phyloP scores from a whole-genome alignment of 1,284 basidiomycete genomes.

The Grifola frondosa region DNA sequence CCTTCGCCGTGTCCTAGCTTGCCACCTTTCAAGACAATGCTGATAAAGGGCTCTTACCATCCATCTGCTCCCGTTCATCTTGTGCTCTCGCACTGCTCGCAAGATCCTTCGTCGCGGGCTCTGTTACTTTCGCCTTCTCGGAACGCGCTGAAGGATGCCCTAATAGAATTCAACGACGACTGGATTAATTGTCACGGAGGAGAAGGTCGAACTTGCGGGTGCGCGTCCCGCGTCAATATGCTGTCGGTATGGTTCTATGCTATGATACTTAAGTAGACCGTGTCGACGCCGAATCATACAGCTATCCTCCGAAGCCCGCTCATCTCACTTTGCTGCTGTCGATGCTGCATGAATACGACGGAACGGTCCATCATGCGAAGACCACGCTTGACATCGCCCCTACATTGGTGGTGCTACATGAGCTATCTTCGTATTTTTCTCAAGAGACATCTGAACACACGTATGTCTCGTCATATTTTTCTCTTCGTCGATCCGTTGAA shows the following conservation, averaged over 20 bases:
- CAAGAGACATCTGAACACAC: slow-evolving; percentile 26
- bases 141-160: slow-evolving; percentile 36
- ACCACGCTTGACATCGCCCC: slow-evolving; percentile 47
- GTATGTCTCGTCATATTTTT: slow-evolving; percentile 19
- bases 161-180: slow-evolving; percentile 52
- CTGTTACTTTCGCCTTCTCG: slow-evolving; percentile 56
- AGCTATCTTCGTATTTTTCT: slow-evolving; percentile 61
- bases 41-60: slow-evolving; percentile 37
- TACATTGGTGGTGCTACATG: slow-evolving; percentile 60
- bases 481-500: not conserved
- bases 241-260: slow-evolving; percentile 45
- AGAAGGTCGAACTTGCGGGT: slow-evolving; percentile 39
- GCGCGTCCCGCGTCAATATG: slow-evolving; percentile 49
- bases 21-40: slow-evolving; percentile 32
- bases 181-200: slow-evolving; percentile 51
- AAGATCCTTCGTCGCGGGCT: slow-evolving; percentile 34
- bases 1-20: slow-evolving; percentile 25
- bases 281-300: slow-evolving; percentile 26
- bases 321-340: slow-evolving; percentile 60
- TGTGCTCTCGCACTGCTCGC: slow-evolving; percentile 45
- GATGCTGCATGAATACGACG: slow-evolving; percentile 45
- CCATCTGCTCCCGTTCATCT: slow-evolving; percentile 41
- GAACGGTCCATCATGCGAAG: slow-evolving; percentile 26
- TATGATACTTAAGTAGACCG: slow-evolving; percentile 12
- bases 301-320: slow-evolving; percentile 63